Conservation (phyloP, 176 grass and related monocot species). For the Echinochloa phyllopogon region DNA sequence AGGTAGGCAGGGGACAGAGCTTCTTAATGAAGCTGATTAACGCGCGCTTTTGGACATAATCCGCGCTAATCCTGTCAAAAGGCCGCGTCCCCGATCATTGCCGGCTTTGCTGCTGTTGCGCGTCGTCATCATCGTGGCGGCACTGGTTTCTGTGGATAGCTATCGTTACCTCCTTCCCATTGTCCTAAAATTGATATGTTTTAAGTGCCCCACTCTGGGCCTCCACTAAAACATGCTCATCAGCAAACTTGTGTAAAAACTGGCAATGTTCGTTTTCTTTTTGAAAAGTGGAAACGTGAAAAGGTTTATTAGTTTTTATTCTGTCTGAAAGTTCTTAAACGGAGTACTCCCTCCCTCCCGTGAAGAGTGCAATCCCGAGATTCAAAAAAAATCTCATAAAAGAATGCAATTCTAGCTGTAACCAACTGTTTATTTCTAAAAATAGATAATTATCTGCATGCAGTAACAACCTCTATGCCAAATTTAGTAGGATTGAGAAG, state of each 20-base stretch:
- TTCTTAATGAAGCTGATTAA: conserved; percentile 24
- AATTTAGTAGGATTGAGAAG: too few relatives aligned
- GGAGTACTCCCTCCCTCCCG: too few relatives aligned
- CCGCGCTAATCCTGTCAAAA: conserved; percentile 6
- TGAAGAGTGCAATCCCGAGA: too few relatives aligned
- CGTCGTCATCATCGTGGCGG: conserved; percentile 22
- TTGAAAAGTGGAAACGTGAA: background rate
- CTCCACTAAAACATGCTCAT: conserved; percentile 8
- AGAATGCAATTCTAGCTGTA: too few relatives aligned
- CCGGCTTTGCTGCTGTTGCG: background rate
- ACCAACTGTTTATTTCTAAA: too few relatives aligned
- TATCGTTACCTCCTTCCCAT: background rate
- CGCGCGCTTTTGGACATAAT: conserved; percentile 16
- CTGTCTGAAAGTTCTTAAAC: background rate
- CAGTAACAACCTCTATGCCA: too few relatives aligned
- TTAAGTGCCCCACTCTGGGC: background rate
- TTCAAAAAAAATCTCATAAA: too few relatives aligned
- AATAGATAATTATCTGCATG: too few relatives aligned
- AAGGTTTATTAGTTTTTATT: background rate
- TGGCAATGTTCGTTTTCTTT: background rate
- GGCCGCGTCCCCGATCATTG: conserved; percentile 4
- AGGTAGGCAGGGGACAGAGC: conserved; percentile 23
- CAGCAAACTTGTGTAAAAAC: background rate
- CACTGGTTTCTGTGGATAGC: background rate
- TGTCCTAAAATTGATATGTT: background rate